Evolutionary conservation across 441 rosid species (phyloP).

Genomic region (Eutrema salsugineum): DNA sequence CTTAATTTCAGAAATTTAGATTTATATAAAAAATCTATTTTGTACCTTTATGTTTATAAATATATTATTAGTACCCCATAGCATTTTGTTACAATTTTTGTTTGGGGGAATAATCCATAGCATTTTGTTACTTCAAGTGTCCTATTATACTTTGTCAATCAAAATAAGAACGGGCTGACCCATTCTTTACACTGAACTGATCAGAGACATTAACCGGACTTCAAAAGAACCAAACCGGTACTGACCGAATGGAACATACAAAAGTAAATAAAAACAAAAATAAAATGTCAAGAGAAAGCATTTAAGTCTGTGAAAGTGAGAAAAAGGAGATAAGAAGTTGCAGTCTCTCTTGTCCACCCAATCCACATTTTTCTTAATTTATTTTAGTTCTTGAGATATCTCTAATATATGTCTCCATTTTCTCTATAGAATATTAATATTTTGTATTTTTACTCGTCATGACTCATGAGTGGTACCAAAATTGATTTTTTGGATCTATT

Average conservation of each 20-base stretch:
- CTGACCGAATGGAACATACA: not conserved
- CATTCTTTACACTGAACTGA: not conserved
- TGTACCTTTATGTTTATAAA: no score
- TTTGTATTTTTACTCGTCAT: conserved; percentile 21
- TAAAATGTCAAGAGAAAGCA: conserved; percentile 21
- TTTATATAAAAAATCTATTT: no score
- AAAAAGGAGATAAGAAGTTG: conserved; percentile 25
- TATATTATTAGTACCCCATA: no score
- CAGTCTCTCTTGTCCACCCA: conserved; percentile 27
- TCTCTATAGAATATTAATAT: not conserved
- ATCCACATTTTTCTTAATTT: not conserved
- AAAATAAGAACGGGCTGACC: not conserved
- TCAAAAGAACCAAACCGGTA: not conserved
- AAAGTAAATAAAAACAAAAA: conserved; percentile 12
- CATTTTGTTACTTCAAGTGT: no score
- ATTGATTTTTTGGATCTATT: conserved; percentile 24
- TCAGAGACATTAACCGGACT: not conserved
- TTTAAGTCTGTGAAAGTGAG: conserved; percentile 27
- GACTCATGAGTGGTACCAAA: conserved; percentile 30
- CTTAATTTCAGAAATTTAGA: no score
- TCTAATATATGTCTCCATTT: not conserved
- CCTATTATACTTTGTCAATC: not conserved
- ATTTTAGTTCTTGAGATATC: not conserved
- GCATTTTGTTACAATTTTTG: no score
- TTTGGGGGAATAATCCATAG: no score